Conservation (phyloP, 768 basidiomycete species). For the Hebeloma cylindrosporum region DNA sequence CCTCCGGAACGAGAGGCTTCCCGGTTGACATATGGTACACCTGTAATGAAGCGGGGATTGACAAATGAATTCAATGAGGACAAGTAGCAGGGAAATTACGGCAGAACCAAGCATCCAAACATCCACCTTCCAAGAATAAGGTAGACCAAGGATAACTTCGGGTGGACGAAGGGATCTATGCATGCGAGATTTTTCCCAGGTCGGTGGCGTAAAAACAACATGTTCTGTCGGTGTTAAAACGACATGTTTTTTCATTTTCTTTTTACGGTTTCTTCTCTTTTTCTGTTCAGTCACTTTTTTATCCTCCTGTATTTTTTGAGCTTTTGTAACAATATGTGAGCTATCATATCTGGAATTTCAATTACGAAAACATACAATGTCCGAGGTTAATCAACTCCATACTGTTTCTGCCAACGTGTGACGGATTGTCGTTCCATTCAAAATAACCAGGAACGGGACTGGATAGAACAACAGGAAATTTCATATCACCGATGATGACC, state of each 20-base stretch:
- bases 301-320: neutral
- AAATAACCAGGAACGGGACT: constrained; percentile 7
- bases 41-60: constrained; percentile 2
- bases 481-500: constrained; percentile 7
- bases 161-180: constrained; percentile 11
- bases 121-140: constrained; percentile 12
- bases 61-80: neutral
- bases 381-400: constrained; percentile 9
- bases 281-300: too few relatives aligned
- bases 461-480: constrained; percentile 17
- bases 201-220: neutral
- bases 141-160: constrained; percentile 11
- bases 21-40: constrained; percentile 9
- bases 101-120: constrained; percentile 20
- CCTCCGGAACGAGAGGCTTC: constrained; percentile 8
- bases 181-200: constrained; percentile 8
- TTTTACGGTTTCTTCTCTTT: too few relatives aligned
- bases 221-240: neutral
- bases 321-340: constrained; percentile 1
- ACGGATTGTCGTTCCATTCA: constrained; percentile 11
- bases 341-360: neutral
- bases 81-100: constrained; percentile 5
- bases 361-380: neutral
- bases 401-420: neutral
- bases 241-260: neutral